Conservation (phyloP, 345 rosid genomes). For the Citrus trifoliata region DNA sequence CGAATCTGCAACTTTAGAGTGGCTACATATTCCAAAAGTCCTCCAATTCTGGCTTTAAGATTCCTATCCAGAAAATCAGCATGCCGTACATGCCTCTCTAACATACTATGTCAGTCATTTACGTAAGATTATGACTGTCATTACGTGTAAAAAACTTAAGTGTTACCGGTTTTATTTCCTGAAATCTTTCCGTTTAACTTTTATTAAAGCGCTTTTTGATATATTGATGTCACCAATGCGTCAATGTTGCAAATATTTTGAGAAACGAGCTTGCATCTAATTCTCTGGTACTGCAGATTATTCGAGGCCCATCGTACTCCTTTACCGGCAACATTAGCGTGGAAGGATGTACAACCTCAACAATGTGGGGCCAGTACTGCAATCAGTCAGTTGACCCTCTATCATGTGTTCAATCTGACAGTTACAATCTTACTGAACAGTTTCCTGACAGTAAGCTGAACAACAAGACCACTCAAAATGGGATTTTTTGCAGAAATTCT, state of each 20-base stretch:
- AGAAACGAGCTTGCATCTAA: constrained; percentile 14
- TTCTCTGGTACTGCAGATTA: constrained; percentile 53
- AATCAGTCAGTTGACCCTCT: constrained; percentile 72
- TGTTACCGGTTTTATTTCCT: background rate
- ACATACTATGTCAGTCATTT: background rate
- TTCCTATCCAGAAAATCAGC: background rate
- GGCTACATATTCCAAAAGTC: background rate
- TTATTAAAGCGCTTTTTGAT: background rate
- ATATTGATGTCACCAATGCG: background rate
- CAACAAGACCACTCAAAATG: constrained; percentile 35
- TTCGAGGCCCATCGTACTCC: constrained; percentile 61
- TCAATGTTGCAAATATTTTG: constrained; percentile 1
- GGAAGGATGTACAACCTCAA: constrained; percentile 76
- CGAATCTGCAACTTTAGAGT: background rate
- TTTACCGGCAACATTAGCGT: constrained; percentile 81
- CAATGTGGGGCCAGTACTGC: constrained; percentile 82
- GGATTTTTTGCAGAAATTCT: constrained; percentile 60
- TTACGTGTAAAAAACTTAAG: background rate
- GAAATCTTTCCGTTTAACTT: background rate
- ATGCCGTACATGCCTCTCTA: background rate
- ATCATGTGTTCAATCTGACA: constrained; percentile 52
- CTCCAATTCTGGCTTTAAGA: background rate
- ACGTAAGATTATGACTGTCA: background rate
- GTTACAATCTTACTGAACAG: constrained; percentile 25
- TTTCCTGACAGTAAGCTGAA: constrained; percentile 12